Conservation (phyloP, 176 grass and related monocot genomes). For the Otatea glauca region DNA sequence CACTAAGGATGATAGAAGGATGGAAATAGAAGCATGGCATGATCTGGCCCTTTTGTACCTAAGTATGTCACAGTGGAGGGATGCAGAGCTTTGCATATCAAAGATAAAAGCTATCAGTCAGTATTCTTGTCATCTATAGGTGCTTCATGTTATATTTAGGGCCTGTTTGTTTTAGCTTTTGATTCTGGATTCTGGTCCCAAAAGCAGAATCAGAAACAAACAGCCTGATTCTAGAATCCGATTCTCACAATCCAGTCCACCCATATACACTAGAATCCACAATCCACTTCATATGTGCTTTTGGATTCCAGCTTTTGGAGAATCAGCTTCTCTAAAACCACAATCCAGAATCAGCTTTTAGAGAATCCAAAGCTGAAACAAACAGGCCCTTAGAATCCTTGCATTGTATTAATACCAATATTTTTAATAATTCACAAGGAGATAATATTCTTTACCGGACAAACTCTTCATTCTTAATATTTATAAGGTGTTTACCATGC, state of each 20-base stretch:
- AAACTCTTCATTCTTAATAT: slow-evolving; percentile 4
- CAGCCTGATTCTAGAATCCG: no score
- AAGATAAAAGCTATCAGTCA: slow-evolving; percentile 56
- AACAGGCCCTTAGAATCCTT: not conserved
- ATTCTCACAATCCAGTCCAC: no score
- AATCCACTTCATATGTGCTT: no score
- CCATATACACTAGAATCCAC: no score
- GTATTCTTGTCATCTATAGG: slow-evolving; percentile 79
- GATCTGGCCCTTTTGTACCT: slow-evolving; percentile 79
- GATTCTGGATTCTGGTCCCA: no score
- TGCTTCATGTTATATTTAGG: slow-evolving; percentile 37
- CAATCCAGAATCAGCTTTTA: no score
- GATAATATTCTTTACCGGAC: not conserved
- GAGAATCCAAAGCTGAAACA: no score
- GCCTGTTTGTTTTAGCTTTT: no score
- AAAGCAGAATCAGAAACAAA: no score
- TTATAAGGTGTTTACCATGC: slow-evolving; percentile 26
- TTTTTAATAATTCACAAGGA: not conserved
- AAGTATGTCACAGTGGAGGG: slow-evolving; percentile 74
- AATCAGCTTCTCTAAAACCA: no score
- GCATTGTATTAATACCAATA: not conserved
- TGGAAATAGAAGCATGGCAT: slow-evolving; percentile 83
- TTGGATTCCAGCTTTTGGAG: no score
- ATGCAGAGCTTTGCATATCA: slow-evolving; percentile 73
- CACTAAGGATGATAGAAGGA: slow-evolving; percentile 54